A percentile compares a stretch with the other conserved stretches of the same genome.
phyloP scores from a whole-genome alignment of 208 protist genomes.

The Acanthamoeba culbertsoni region DNA sequence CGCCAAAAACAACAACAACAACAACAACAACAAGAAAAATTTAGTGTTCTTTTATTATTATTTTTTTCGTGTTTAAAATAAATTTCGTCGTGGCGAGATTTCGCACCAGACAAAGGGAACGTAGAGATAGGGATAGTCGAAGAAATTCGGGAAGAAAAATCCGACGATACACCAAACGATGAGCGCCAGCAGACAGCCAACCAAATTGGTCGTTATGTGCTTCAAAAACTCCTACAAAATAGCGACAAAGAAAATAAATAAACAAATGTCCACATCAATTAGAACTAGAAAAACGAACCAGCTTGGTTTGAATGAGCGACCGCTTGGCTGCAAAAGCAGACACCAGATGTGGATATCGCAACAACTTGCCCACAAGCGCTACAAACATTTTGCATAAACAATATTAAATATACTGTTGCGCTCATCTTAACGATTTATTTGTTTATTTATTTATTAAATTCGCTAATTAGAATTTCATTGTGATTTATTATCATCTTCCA shows the following conservation, averaged over 20 bases:
- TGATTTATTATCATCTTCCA: no score
- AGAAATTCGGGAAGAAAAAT: background rate
- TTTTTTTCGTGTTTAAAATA: background rate
- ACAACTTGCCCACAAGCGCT: background rate
- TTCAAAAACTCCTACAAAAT: background rate
- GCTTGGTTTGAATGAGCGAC: background rate
- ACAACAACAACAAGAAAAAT: no score
- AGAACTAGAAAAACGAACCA: background rate
- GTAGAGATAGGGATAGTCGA: conserved; percentile 50
- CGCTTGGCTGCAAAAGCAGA: background rate
- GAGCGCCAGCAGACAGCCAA: background rate
- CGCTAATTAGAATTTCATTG: no score
- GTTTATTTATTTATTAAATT: no score
- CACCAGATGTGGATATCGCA: background rate
- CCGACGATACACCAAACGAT: background rate
- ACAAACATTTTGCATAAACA: background rate
- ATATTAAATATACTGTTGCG: background rate
- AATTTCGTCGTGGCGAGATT: background rate
- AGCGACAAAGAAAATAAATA: background rate
- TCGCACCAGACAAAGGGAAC: background rate
- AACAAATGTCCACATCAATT: background rate
- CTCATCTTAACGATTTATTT: background rate
- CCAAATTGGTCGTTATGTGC: conserved; percentile 1
- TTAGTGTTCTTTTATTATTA: no score
- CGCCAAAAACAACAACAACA: background rate